Evolutionary conservation across 2,329 filamentous ascomycete species (phyloP), one percentile per base, ranked within the genome.

Genomic region (Hysterium pulicare): DNA sequence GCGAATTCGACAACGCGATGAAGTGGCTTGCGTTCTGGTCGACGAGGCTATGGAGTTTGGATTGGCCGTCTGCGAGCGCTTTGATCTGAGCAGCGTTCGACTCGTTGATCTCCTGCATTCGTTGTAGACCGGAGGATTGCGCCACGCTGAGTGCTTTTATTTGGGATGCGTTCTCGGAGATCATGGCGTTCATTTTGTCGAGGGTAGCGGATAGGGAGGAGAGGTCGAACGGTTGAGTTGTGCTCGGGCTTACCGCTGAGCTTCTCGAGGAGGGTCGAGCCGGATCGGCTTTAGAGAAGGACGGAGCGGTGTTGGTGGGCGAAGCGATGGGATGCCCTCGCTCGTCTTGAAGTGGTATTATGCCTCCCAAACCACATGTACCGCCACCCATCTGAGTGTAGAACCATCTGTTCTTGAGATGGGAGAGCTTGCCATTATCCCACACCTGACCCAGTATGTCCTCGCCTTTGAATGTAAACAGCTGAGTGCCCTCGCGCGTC

Each of bases 51-150:
- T 64, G 61, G 1, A 66, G 50, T 32, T 56, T 61, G 5, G 54
- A 47, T 41, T 64, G 62, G 8, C 53, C 50, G 26, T 61, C 59
- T 2, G 60, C 54, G 1, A 66, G 56, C 2, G 51, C 51, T 43
- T 64, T 66, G 42, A 66, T 64, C 41, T 66, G 62, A 4, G 57
- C 55, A 16, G 50, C 51, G 40, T 60, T 64, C 5, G 60, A 57
- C 35, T 66, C 61, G 37, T 63, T 64, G 46, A 66, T 64, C 33
- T 64, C 58, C 33, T 66, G 62, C 62, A 66, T 66, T 33, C 51
- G 53, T 38, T 61, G 55, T 2, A 66, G 53, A 5, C 62, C 62
- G 2, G 50, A 51, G 8, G 59, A 63, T 33, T 66, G 62, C 8
- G 61, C 62, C 7, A 64, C 61, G 3, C 49, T 54, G 5, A 66